Evolutionary conservation across 495 filamentous ascomycete species (phyloP).

Genomic region (Penicillium roqueforti): DNA sequence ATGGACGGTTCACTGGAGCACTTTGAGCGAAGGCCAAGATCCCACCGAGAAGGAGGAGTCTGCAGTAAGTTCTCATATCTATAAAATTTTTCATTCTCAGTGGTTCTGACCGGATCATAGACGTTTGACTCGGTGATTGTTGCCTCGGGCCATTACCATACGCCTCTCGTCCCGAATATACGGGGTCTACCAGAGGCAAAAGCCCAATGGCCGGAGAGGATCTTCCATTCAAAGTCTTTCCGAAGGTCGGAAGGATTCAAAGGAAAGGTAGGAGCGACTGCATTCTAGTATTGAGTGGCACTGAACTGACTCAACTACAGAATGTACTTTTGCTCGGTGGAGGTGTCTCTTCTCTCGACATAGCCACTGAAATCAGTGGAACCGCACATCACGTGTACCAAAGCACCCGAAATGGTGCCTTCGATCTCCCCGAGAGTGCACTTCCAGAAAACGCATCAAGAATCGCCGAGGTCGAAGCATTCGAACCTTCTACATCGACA

Average conservation of each 20-base stretch:
- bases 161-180: slow-evolving; percentile 53
- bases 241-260: slow-evolving; percentile 45
- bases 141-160: slow-evolving; percentile 57
- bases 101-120: slow-evolving; percentile 18
- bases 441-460: slow-evolving; percentile 47
- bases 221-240: slow-evolving; percentile 61
- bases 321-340: slow-evolving; percentile 59
- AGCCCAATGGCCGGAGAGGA: slow-evolving; percentile 41
- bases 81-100: no score
- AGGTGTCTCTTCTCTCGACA: slow-evolving; percentile 57
- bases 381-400: slow-evolving; percentile 53
- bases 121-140: slow-evolving; percentile 55
- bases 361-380: slow-evolving; percentile 51
- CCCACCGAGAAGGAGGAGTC: slow-evolving; percentile 23
- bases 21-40: slow-evolving; percentile 23
- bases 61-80: slow-evolving; percentile 10
- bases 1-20: slow-evolving; percentile 49
- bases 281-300: not conserved
- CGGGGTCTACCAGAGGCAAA: slow-evolving; percentile 52
- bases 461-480: slow-evolving; percentile 46
- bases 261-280: slow-evolving; percentile 29
- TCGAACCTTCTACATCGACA: slow-evolving; percentile 17
- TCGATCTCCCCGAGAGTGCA: slow-evolving; percentile 47
- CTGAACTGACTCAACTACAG: slow-evolving; percentile 21
- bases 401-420: slow-evolving; percentile 53